Conservation (phyloP, 2,329 filamentous ascomycete species). For the Anthostomella pinea region DNA sequence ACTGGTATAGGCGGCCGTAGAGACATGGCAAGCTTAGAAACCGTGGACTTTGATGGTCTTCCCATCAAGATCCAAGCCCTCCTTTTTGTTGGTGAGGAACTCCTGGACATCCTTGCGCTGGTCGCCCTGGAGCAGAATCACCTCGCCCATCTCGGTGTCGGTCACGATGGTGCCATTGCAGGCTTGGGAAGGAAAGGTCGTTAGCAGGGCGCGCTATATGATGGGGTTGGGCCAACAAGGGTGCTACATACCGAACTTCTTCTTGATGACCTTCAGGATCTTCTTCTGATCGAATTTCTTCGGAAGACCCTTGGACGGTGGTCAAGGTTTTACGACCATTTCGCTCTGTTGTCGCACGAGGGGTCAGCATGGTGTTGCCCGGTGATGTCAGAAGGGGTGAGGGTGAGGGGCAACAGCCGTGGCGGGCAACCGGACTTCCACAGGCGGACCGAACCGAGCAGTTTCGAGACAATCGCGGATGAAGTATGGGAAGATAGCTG, state of each 20-base stretch:
- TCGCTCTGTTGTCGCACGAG: constrained; percentile 66
- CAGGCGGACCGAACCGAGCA: not conserved
- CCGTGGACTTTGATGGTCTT: constrained; percentile 91
- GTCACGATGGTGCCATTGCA: constrained; percentile 99
- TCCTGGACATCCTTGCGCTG: constrained; percentile 98
- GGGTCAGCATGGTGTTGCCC: constrained; percentile 36
- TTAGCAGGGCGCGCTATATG: constrained; percentile 4
- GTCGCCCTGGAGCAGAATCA: constrained; percentile 99
- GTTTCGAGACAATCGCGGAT: not conserved
- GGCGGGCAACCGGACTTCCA: constrained; percentile 2
- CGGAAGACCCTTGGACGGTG: constrained; percentile 95
- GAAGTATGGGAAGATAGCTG: constrained; percentile 6
- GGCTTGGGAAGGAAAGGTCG: constrained; percentile 51
- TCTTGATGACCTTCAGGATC: constrained; percentile 99
- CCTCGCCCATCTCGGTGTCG: constrained; percentile 96
- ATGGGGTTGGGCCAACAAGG: not conserved
- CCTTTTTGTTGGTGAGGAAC: constrained; percentile 94
- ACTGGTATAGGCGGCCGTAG: constrained; percentile 21
- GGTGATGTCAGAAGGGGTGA: not conserved
- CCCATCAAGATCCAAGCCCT: constrained; percentile 87
- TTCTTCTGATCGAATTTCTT: constrained; percentile 99
- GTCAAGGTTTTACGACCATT: constrained; percentile 99
- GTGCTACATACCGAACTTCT: constrained; percentile 74
- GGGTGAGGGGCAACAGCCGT: constrained; percentile 1
- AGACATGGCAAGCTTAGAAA: constrained; percentile 51